phyloP scores from a whole-genome alignment of 371 early-diverging fungal species.

The Actinomortierella ambigua region DNA sequence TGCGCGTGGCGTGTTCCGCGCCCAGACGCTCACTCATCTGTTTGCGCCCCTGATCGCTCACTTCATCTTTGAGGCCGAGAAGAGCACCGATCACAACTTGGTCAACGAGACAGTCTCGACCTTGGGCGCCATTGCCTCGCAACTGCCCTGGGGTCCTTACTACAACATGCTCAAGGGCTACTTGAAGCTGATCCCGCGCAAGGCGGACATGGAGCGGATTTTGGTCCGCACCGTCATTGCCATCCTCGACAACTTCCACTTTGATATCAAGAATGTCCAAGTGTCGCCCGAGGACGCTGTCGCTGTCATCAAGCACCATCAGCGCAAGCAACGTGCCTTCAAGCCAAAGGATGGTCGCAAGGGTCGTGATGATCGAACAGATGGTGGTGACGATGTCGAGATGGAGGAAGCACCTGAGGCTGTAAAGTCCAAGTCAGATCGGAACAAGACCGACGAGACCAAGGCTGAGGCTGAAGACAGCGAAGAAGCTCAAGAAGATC shows the following conservation, averaged over 20 bases:
- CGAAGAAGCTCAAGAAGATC: conserved; percentile 10
- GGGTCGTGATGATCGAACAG: conserved; percentile 48
- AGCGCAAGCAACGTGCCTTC: conserved; percentile 6
- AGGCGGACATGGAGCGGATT: conserved; percentile 74
- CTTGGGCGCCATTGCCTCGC: conserved; percentile 68
- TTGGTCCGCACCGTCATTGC: conserved; percentile 79
- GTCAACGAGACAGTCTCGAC: conserved; percentile 81
- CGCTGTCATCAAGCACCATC: conserved; percentile 22
- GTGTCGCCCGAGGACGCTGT: conserved; percentile 42
- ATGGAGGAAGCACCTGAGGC: conserved; percentile 51
- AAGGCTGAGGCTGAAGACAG: conserved; percentile 45
- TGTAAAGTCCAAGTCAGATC: conserved; percentile 14
- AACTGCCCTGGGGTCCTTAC: conserved; percentile 86
- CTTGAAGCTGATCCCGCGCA: conserved; percentile 65
- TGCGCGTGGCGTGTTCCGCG: conserved; percentile 49
- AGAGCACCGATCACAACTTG: conserved; percentile 70
- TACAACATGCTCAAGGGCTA: conserved; percentile 75
- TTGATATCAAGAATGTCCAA: conserved; percentile 69
- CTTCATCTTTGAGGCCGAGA: conserved; percentile 81
- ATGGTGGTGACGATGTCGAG: conserved; percentile 31
- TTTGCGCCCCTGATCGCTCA: conserved; percentile 87
- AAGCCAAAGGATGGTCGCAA: conserved; percentile 29
- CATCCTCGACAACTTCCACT: conserved; percentile 90
- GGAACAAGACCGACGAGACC: conserved; percentile 42
- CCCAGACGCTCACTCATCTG: conserved; percentile 68